These are phyloP conservation scores for Triangularia verruculosa DNA, from an alignment of 2,329 filamentous ascomycete genomes.

Conservation along the genomic window DNA sequence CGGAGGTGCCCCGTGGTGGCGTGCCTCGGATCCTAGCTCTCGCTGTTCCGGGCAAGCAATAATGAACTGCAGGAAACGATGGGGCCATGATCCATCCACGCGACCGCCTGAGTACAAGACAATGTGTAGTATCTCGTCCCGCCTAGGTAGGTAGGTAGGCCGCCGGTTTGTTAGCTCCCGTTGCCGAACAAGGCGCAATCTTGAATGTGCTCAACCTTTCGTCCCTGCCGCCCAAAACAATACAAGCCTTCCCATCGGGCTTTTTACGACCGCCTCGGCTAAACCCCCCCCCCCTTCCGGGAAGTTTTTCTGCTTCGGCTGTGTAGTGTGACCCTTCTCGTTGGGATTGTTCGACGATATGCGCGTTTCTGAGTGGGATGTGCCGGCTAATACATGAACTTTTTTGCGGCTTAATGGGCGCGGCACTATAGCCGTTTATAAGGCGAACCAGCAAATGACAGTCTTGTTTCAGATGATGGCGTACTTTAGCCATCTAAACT, in stretches of 20 bases:
- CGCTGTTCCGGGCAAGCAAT: background rate
- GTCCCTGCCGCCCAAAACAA: background rate
- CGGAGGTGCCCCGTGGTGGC: background rate
- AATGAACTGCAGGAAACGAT: background rate
- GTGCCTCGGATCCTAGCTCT: background rate
- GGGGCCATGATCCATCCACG: background rate
- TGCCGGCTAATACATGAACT: slow-evolving; percentile 22
- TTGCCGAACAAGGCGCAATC: background rate
- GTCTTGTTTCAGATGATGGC: slow-evolving; percentile 24
- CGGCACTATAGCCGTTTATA: slow-evolving; percentile 13
- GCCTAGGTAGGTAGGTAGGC: background rate
- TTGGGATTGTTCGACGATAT: background rate
- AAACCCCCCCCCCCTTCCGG: background rate
- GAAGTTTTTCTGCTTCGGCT: background rate
- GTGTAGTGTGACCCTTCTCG: background rate
- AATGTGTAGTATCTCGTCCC: background rate
- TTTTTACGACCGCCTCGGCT: background rate
- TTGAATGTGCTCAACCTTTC: background rate
- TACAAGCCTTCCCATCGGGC: background rate
- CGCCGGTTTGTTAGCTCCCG: background rate
- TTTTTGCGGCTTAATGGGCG: slow-evolving; percentile 22
- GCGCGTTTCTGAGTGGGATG: background rate
- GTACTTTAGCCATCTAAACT: slow-evolving; percentile 29
- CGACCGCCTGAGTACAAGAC: background rate
- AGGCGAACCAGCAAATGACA: slow-evolving; percentile 11